A percentile compares a stretch with the other conserved stretches of the same genome.
phyloP scores from a whole-genome alignment of 1,284 basidiomycete genomes.

The Xerocomus cyaneibrunnescens region DNA sequence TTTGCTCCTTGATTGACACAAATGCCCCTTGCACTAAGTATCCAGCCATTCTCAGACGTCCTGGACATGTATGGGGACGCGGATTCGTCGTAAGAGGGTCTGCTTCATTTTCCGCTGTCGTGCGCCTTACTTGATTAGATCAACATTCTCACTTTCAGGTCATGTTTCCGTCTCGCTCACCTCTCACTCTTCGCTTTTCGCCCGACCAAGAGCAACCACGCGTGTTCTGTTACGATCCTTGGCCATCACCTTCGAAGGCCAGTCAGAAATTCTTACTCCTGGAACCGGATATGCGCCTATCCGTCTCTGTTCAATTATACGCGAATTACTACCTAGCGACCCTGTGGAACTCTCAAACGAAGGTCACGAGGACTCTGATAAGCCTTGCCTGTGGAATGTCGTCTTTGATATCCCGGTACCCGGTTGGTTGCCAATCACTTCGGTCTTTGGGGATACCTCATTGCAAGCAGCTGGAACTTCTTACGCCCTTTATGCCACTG shows the following conservation, averaged over 20 bases:
- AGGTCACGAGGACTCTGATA: constrained; percentile 51
- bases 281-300: constrained; percentile 59
- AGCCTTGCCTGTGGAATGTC: constrained; percentile 64
- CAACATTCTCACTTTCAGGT: constrained; percentile 76
- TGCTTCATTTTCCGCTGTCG: neutral
- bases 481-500: constrained; percentile 68
- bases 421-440: constrained; percentile 72
- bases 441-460: constrained; percentile 43
- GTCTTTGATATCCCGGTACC: constrained; percentile 71
- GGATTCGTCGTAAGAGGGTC: constrained; percentile 57
- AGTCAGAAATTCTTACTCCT: constrained; percentile 61
- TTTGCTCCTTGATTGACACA: constrained; percentile 14
- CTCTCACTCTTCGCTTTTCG: constrained; percentile 51
- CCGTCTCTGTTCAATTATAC: constrained; percentile 64
- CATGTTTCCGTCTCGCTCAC: constrained; percentile 60
- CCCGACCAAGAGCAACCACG: constrained; percentile 42
- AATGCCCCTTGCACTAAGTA: constrained; percentile 65
- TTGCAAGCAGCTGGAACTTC: constrained; percentile 50
- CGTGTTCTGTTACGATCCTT: constrained; percentile 65
- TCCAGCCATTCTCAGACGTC: constrained; percentile 52
- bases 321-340: constrained; percentile 53
- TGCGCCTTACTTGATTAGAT: constrained; percentile 40
- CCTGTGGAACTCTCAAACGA: constrained; percentile 63
- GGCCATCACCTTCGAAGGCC: constrained; percentile 72
- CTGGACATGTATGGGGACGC: constrained; percentile 68